Conservation (phyloP, 495 filamentous ascomycete species). For the Bacidia gigantensis region DNA sequence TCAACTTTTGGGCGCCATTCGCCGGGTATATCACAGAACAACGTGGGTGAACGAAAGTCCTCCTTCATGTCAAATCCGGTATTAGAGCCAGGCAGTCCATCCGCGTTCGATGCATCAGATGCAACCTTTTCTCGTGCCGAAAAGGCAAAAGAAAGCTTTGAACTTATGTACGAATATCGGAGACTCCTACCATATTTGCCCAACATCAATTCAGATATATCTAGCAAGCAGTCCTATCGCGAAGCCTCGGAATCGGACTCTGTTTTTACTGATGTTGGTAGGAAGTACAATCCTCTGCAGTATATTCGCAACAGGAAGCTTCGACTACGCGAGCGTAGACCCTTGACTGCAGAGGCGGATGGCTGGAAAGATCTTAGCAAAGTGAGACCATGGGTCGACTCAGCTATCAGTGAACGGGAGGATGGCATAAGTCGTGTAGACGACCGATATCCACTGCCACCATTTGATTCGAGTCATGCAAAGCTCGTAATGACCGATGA, state of each 20-base stretch:
- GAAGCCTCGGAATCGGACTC: slow-evolving; percentile 4
- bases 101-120: slow-evolving; percentile 53
- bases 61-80: slow-evolving; percentile 1
- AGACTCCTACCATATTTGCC: slow-evolving; percentile 61
- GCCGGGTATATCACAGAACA: neutral
- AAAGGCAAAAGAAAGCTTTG: slow-evolving; percentile 63
- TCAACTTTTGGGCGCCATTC: neutral
- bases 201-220: slow-evolving; percentile 31
- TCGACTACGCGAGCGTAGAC: slow-evolving; percentile 54
- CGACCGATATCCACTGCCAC: slow-evolving; percentile 9
- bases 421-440: slow-evolving; percentile 14
- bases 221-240: slow-evolving; percentile 1
- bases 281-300: slow-evolving; percentile 76
- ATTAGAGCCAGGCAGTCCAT: neutral
- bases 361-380: slow-evolving; percentile 59
- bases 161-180: slow-evolving; percentile 67
- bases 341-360: slow-evolving; percentile 55
- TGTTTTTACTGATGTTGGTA: slow-evolving; percentile 24
- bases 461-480: slow-evolving; percentile 11
- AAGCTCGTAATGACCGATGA: slow-evolving; percentile 18
- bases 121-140: slow-evolving; percentile 67
- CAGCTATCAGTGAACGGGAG: slow-evolving; percentile 39
- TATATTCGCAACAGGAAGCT: slow-evolving; percentile 74
- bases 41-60: neutral
- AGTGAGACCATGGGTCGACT: slow-evolving; percentile 63